Conservation (phyloP, 371 early-diverging fungal species). For the Actinomucor elegans region DNA sequence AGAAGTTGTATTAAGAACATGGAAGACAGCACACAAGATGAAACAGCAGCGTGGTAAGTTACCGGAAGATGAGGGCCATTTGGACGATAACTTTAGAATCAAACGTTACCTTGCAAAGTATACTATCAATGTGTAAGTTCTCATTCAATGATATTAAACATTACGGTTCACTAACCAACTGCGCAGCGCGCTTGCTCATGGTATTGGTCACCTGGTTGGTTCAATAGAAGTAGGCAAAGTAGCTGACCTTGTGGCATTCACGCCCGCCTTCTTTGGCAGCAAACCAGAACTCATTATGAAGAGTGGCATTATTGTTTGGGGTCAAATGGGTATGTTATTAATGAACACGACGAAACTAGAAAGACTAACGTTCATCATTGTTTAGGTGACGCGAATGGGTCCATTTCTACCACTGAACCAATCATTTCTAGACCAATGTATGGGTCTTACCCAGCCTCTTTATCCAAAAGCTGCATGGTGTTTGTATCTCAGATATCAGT, state of each 20-base stretch:
- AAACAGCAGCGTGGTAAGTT: conserved; percentile 79
- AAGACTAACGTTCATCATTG: background rate
- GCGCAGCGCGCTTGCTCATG: conserved; percentile 85
- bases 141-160: background rate
- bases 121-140: conserved; percentile 86
- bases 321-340: conserved; percentile 63
- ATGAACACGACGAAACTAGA: background rate
- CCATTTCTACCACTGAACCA: conserved; percentile 84
- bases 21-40: conserved; percentile 96
- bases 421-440: conserved; percentile 84
- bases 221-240: conserved; percentile 91
- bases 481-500: conserved; percentile 83
- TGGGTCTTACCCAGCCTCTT: conserved; percentile 61
- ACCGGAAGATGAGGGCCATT: conserved; percentile 46
- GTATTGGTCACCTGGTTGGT: conserved; percentile 83
- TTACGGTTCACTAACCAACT: too few relatives aligned
- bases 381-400: conserved; percentile 82
- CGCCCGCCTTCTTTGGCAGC: conserved; percentile 84
- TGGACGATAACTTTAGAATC: conserved; percentile 74
- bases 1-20: conserved; percentile 87
- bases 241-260: conserved; percentile 88
- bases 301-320: conserved; percentile 81
- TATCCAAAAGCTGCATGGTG: conserved; percentile 59
- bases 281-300: conserved; percentile 88
- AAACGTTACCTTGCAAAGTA: conserved; percentile 93